Percentiles rank a stretch among this genome's conserved stretches.
Conservation (phyloP, 805 yeast genomes). For the Lipomyces starkeyi region DNA sequence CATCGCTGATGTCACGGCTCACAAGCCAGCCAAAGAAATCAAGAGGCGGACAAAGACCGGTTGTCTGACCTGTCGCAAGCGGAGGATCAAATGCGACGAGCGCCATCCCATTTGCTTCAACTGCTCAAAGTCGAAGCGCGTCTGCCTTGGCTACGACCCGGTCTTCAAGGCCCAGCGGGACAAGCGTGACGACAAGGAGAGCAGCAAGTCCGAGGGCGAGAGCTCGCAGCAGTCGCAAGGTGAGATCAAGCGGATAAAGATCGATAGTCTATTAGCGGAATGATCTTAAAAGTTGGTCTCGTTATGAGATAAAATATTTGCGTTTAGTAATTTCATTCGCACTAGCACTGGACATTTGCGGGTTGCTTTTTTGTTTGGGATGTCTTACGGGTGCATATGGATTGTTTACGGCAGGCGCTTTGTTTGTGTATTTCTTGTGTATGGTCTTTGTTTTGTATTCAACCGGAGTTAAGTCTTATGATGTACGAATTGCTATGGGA, state of each 20-base stretch:
- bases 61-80: constrained; percentile 65
- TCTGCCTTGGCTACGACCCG: constrained; percentile 39
- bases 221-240: constrained; percentile 2
- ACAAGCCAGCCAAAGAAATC: constrained; percentile 30
- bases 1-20: constrained; percentile 30
- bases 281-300: neutral
- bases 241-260: constrained; percentile 34
- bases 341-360: constrained; percentile 1
- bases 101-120: constrained; percentile 65
- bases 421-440: neutral
- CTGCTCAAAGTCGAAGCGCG: constrained; percentile 40
- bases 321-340: neutral
- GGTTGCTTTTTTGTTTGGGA: constrained; percentile 3
- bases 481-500: neutral
- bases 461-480: neutral
- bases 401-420: neutral
- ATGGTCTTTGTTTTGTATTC: neutral
- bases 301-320: neutral
- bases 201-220: constrained; percentile 1
- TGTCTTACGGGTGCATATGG: neutral
- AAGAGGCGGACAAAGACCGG: constrained; percentile 49
- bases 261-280: constrained; percentile 28
- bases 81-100: constrained; percentile 73
- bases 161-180: constrained; percentile 25
- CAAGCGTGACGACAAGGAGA: neutral